phyloP scores from a whole-genome alignment of 2,329 filamentous ascomycete species.

The Beauveria sp. region DNA sequence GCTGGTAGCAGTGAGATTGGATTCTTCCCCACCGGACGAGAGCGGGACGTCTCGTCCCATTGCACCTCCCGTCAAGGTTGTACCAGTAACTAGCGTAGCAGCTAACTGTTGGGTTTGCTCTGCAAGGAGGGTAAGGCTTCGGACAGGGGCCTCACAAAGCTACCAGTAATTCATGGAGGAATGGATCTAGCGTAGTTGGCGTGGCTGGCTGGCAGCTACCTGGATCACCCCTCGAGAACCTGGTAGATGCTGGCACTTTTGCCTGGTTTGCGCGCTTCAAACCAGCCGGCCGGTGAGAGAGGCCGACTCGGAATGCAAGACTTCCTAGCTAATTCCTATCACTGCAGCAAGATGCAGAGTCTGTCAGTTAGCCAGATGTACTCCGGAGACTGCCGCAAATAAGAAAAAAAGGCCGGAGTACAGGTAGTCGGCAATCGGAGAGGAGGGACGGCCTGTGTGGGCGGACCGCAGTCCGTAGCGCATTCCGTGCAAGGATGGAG shows the following conservation, averaged over 20 bases:
- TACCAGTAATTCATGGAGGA: neutral
- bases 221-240: neutral
- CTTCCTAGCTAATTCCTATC: neutral
- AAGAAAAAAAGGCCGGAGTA: neutral
- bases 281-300: neutral
- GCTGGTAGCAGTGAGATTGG: neutral
- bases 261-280: too few species aligned
- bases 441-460: neutral
- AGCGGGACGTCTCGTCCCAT: neutral
- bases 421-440: slow-evolving; percentile 3
- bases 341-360: too few species aligned
- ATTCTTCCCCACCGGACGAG: neutral
- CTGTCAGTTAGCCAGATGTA: too few species aligned
- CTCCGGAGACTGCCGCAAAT: neutral
- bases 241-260: too few species aligned
- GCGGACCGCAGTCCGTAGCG: neutral
- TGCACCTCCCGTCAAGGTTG: slow-evolving; percentile 2
- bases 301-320: neutral
- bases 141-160: neutral
- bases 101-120: neutral
- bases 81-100: neutral
- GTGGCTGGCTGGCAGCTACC: neutral
- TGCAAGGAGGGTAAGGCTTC: neutral
- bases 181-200: neutral
- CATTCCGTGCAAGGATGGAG: neutral